Evolutionary conservation across 108 stramenopile species (phyloP), one percentile per base, ranked within the genome.

Genomic region (Skeletonema grethae): DNA sequence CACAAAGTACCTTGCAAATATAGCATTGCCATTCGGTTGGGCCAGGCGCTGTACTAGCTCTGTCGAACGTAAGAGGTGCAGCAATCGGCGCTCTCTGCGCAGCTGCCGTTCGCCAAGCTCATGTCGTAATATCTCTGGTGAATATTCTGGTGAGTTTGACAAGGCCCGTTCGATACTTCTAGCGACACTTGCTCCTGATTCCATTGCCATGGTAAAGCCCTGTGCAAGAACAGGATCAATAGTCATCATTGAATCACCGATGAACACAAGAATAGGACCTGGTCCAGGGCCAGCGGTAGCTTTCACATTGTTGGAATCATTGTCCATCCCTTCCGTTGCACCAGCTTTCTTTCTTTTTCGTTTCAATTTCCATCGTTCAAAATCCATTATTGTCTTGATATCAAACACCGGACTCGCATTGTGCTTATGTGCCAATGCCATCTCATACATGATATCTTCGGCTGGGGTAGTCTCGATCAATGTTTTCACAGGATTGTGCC

Each of bases 171-270:
- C 77, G 34, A 90, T 48, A 11, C 83, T 79, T 9, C 63, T 55
- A 7, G 76, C 83, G 25, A 95, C 38, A 36, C 72, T 82, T 20
- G 88, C 85, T 2, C 87, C 90, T 36, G 85, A 87, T 77, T 95
- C 94, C 91, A 95, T 90, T 13, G 87, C 94, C 13, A 93, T 74
- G 18, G 94, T 93, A 65, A 93, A 89, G 2, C 94, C 94, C 62
- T 95, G 94, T 1, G 94, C 94, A 13, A 95, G 69, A 35, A 95
- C 92, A 2, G 94, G 94, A 77, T 95, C 94, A 13, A 95, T 82
- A 2, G 91, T 90, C 94, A 95, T 93, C 68, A 80, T 84, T 8
- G 90, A 77, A 79, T 95, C 94, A 13, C 94, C 94, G 45, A 88
- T 64, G 68, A 93, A 93, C 6, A 86, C 70, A 20, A 95, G 71